phyloP scores from a whole-genome alignment of 1,284 basidiomycete species.

The Ustilago cynodontis region DNA sequence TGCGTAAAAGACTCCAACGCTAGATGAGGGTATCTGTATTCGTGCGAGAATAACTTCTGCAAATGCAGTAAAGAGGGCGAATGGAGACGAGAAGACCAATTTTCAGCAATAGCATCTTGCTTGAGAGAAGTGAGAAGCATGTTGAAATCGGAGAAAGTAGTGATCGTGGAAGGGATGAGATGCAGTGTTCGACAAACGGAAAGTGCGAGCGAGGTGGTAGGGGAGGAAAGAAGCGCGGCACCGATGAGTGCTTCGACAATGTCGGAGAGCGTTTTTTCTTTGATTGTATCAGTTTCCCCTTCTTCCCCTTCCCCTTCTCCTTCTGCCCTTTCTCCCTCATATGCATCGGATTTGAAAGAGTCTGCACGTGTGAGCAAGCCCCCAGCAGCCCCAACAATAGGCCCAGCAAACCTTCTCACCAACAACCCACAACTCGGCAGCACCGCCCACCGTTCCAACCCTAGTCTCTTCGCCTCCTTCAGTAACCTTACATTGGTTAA shows the following conservation, averaged over 20 bases:
- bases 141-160: constrained; percentile 20
- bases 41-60: constrained; percentile 35
- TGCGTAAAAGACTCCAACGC: constrained; percentile 59
- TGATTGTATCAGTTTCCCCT: constrained; percentile 11
- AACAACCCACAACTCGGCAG: constrained; percentile 8
- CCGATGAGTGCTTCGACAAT: constrained; percentile 56
- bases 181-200: constrained; percentile 16
- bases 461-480: constrained; percentile 24
- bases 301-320: constrained; percentile 15
- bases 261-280: constrained; percentile 50
- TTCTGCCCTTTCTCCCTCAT: too few species aligned
- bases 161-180: constrained; percentile 28
- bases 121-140: constrained; percentile 16
- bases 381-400: constrained; percentile 6
- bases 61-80: constrained; percentile 23
- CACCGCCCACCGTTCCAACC: constrained; percentile 28
- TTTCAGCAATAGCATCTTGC: constrained; percentile 18
- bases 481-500: constrained; percentile 50
- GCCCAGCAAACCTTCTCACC: constrained; percentile 1
- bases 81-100: constrained; percentile 24
- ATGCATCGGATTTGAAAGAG: too few species aligned
- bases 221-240: constrained; percentile 15
- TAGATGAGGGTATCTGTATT: constrained; percentile 53
- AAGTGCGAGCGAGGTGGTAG: constrained; percentile 6
- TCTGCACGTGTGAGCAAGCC: too few species aligned